Conservation (phyloP, 495 filamentous ascomycete species). For the Bacidia gigantensis region DNA sequence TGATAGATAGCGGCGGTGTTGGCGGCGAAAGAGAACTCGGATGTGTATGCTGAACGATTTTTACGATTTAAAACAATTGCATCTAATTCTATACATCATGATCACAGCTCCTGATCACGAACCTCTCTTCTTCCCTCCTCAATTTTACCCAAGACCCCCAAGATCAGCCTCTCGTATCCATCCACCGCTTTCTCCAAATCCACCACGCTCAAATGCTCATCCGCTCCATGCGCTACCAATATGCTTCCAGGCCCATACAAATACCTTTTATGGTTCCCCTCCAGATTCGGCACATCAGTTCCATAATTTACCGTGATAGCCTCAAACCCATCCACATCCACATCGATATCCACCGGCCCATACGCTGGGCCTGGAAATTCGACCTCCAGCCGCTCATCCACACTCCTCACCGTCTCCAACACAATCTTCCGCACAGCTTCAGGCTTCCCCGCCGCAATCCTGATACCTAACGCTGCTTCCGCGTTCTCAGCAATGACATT, state of each 20-base stretch:
- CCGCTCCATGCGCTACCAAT: constrained; percentile 72
- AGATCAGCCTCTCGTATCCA: constrained; percentile 50
- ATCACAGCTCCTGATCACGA: background rate
- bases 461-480: constrained; percentile 47
- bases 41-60: background rate
- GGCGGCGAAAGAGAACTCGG: background rate
- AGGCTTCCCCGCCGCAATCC: constrained; percentile 61
- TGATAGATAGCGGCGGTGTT: constrained; percentile 8
- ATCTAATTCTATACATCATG: too few species aligned
- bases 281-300: constrained; percentile 72
- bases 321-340: constrained; percentile 71
- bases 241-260: constrained; percentile 84
- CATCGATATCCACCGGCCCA: constrained; percentile 60
- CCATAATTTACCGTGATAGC: constrained; percentile 77
- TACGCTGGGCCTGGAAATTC: constrained; percentile 46
- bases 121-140: too few species aligned
- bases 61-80: background rate
- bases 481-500: constrained; percentile 78
- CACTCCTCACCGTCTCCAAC: constrained; percentile 40
- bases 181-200: constrained; percentile 56
- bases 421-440: constrained; percentile 40
- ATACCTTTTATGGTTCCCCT: constrained; percentile 63
- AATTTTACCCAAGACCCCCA: background rate
- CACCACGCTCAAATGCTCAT: constrained; percentile 60
- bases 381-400: constrained; percentile 46